Percentiles rank a stretch among this genome's conserved stretches.
These are phyloP conservation scores for Quercus ilex DNA, from an alignment of 306 rosid species.

Conservation along the genomic window DNA sequence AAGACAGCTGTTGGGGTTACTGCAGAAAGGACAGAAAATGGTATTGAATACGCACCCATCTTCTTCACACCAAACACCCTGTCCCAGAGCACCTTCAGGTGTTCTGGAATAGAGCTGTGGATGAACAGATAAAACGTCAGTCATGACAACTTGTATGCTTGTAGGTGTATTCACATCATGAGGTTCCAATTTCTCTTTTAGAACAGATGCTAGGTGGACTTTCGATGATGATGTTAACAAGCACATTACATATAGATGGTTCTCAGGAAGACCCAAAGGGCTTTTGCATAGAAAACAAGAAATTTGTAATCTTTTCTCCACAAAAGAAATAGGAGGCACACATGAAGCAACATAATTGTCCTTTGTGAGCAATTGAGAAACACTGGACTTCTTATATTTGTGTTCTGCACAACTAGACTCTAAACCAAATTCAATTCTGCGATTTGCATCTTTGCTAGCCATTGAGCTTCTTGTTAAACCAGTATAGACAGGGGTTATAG, in stretches of 20 bases:
- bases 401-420: conserved; percentile 17
- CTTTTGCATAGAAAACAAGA: conserved; percentile 74
- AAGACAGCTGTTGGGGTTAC: conserved; percentile 39
- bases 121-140: conserved; percentile 57
- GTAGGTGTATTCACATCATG: conserved; percentile 19
- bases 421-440: conserved; percentile 39
- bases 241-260: conserved; percentile 54
- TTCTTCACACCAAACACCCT: conserved; percentile 73
- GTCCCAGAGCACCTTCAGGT: conserved; percentile 33
- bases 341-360: conserved; percentile 26
- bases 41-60: conserved; percentile 83
- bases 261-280: conserved; percentile 73
- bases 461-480: conserved; percentile 23
- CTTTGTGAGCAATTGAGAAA: conserved; percentile 20
- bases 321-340: conserved; percentile 31
- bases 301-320: conserved; percentile 47
- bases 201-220: conserved; percentile 54
- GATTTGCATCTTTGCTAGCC: conserved; percentile 31
- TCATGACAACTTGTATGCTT: conserved; percentile 49
- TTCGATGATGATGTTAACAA: conserved; percentile 49
- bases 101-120: conserved; percentile 40
- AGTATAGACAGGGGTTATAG: conserved; percentile 31
- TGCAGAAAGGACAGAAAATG: conserved; percentile 81
- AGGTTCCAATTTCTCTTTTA: conserved; percentile 29
- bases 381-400: conserved; percentile 27